phyloP scores from a whole-genome alignment of 345 rosid genomes.

The Noccaea bulbosa region DNA sequence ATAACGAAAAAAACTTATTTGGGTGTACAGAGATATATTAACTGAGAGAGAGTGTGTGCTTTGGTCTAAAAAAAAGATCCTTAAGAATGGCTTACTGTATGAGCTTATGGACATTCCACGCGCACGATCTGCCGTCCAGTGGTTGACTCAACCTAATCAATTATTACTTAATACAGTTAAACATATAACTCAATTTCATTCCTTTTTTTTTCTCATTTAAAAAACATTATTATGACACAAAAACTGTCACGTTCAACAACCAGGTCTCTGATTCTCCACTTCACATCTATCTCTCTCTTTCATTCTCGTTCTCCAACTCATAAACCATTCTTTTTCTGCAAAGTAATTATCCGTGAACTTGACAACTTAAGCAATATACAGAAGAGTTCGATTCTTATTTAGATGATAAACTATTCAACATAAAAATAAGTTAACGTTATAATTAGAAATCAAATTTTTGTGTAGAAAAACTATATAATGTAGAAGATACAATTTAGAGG shows the following conservation, averaged over 20 bases:
- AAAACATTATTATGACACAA: conserved; percentile 19
- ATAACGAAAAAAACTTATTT: neutral
- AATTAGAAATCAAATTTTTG: neutral
- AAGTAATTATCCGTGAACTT: conserved; percentile 27
- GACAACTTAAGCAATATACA: conserved; percentile 8
- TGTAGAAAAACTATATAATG: neutral
- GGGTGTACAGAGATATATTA: neutral
- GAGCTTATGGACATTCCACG: conserved; percentile 29
- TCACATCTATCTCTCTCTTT: conserved; percentile 26
- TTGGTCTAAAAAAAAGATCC: neutral
- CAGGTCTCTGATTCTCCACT: conserved; percentile 42
- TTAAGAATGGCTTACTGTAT: neutral
- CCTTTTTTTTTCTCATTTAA: neutral
- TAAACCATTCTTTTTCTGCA: neutral
- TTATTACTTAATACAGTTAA: conserved; percentile 28
- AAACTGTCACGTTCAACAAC: conserved; percentile 47
- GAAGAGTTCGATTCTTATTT: neutral
- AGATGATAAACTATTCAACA: neutral
- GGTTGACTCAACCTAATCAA: conserved; percentile 40
- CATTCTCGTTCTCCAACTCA: conserved; percentile 19
- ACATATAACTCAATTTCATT: conserved; percentile 27
- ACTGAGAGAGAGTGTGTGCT: neutral
- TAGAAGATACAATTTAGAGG: neutral
- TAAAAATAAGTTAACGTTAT: neutral
- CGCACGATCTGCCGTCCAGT: conserved; percentile 45